Base-by-base conservation (phyloP, 768 basidiomycete species). In the Hortiboletus campestris region DNA sequence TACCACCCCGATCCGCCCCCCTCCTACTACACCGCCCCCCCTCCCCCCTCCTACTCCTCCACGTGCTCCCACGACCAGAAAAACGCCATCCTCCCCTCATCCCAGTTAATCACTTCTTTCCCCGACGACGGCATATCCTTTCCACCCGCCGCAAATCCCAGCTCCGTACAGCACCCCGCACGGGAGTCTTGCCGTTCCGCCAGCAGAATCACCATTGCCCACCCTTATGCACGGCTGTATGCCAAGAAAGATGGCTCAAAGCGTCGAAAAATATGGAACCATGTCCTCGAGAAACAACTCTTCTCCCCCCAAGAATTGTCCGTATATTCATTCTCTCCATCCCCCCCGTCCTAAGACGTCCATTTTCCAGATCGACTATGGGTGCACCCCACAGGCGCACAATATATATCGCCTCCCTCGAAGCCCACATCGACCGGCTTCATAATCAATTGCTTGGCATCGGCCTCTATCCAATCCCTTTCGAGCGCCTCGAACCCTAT, bases 231-330 rank as follows among this genome's bases (percentile, higher is more conserved):
- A 6, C 82, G 87, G 53, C 77, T 88, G 11, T 80, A 82, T 58
- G 84, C 84, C 4, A 84, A 84, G 65, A 83, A 83, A 44, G 79
- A 81, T 46, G 79, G 79, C 46, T 76, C 79, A 6, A 89, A 89
- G 70, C 82, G 85, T 4, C 79, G 88, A 17, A 86, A 84, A 65
- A 86, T 87, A 16, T 91, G 89, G 89, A 86, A 85, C 46, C 89
- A 89, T 58, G 82, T 83, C 1, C 80, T 89, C 54, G 89, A 91
- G 70, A 89, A 89, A 65, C 76, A 76, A 14, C 75, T 90, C 25
- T 90, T 90, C 69, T 78, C 73, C 7, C 78, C 86, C 0, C 79
- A 81, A 46, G 88, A 91, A 67, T 65, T 91, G 85, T 87, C 58
- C 47, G 80, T 77, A 16, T 36, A 13, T 5, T 5, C 4, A 25